phyloP scores from a whole-genome alignment of 768 basidiomycete species.

The Mycena kentingensis region DNA sequence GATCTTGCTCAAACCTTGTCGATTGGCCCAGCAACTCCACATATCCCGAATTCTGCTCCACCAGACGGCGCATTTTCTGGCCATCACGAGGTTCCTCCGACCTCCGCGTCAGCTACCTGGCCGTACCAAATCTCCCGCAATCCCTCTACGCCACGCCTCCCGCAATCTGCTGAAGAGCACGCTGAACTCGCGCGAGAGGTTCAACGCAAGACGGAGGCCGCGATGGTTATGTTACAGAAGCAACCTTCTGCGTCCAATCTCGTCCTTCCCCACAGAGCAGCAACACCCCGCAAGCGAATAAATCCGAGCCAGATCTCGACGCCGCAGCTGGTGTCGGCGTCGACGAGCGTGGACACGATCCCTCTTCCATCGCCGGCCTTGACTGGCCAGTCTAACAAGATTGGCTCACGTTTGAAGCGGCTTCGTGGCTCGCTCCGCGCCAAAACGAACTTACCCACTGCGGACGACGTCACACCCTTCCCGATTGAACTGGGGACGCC shows the following conservation, averaged over 20 bases:
- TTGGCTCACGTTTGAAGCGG: constrained; percentile 74
- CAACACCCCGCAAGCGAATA: constrained; percentile 60
- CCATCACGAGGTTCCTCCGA: constrained; percentile 30
- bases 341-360: constrained; percentile 67
- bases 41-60: constrained; percentile 20
- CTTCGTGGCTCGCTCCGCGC: constrained; percentile 68
- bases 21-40: constrained; percentile 27
- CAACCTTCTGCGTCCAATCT: constrained; percentile 46
- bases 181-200: constrained; percentile 65
- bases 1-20: constrained; percentile 23
- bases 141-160: constrained; percentile 45
- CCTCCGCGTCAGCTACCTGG: constrained; percentile 26
- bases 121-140: constrained; percentile 43
- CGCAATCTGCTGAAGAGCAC: constrained; percentile 48
- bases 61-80: constrained; percentile 23
- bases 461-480: constrained; percentile 51
- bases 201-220: constrained; percentile 67
- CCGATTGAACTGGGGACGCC: constrained; percentile 45
- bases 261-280: constrained; percentile 38
- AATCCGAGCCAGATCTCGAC: constrained; percentile 65
- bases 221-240: constrained; percentile 61
- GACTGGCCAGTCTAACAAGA: constrained; percentile 49
- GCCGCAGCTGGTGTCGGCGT: constrained; percentile 65
- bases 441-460: constrained; percentile 41
- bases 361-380: constrained; percentile 58